These are phyloP conservation scores for Rubia occidens DNA, from an alignment of 305 asterid genomes.

Conservation along the genomic window DNA sequence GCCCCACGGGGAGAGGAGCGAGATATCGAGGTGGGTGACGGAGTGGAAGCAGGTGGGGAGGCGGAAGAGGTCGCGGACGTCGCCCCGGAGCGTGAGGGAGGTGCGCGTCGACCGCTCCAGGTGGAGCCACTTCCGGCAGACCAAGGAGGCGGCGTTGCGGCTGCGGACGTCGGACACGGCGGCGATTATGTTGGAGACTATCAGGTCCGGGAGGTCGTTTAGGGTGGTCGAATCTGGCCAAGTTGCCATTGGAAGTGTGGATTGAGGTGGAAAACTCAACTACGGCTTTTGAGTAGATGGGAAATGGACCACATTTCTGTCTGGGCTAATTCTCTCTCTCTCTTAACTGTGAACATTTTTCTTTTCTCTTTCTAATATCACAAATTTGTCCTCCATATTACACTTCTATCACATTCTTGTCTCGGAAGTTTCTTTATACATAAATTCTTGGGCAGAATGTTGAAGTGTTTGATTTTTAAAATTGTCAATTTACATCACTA, in stretches of 20 bases:
- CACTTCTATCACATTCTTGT: not conserved
- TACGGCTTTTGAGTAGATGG: not conserved
- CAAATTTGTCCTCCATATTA: not conserved
- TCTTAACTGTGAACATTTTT: not conserved
- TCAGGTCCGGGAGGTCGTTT: slow-evolving; percentile 68
- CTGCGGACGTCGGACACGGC: slow-evolving; percentile 57
- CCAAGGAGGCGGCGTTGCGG: slow-evolving; percentile 71
- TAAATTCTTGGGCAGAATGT: too few species aligned
- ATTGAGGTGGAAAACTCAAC: slow-evolving; percentile 1
- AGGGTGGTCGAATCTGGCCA: slow-evolving; percentile 24
- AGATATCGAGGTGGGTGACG: slow-evolving; percentile 62
- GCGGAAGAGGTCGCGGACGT: slow-evolving; percentile 53
- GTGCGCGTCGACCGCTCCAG: slow-evolving; percentile 71
- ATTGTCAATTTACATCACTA: too few species aligned
- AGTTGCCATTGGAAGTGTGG: slow-evolving; percentile 26
- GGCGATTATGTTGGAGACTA: slow-evolving; percentile 65
- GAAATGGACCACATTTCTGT: slow-evolving; percentile 1
- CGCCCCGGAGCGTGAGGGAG: slow-evolving; percentile 72
- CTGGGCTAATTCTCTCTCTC: not conserved
- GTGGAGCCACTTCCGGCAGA: slow-evolving; percentile 52
- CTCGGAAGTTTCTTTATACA: not conserved
- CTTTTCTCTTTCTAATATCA: not conserved
- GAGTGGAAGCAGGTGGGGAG: slow-evolving; percentile 59
- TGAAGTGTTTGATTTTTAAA: too few species aligned
- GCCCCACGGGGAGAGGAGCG: slow-evolving; percentile 87